Percentiles rank a stretch among this genome's conserved stretches.
Evolutionary conservation across 2,329 filamentous ascomycete genomes (phyloP).

Genomic region (Exutisphaerella laricina): DNA sequence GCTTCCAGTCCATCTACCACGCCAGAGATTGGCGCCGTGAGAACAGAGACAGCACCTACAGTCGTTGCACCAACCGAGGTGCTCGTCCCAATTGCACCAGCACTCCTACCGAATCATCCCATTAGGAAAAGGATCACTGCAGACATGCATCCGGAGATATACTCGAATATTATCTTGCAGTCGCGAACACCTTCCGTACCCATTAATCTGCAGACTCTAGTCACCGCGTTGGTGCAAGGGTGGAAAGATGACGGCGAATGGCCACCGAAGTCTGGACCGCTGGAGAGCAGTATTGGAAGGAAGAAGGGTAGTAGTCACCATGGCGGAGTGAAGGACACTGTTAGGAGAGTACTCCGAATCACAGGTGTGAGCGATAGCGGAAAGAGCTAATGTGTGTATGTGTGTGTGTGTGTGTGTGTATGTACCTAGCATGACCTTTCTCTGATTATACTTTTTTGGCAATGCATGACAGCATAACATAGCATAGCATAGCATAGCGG

Average conservation of each 20-base stretch:
- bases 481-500: too few relatives aligned
- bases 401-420: too few relatives aligned
- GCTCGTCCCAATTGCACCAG: slow-evolving; percentile 66
- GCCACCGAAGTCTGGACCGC: slow-evolving; percentile 61
- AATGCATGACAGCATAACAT: not conserved
- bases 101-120: slow-evolving; percentile 68
- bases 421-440: too few relatives aligned
- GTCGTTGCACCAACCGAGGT: slow-evolving; percentile 6
- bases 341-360: slow-evolving; percentile 40
- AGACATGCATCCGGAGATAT: slow-evolving; percentile 71
- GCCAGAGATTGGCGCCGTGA: slow-evolving; percentile 5
- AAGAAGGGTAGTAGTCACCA: slow-evolving; percentile 31
- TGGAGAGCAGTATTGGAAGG: slow-evolving; percentile 41
- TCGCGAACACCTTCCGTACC: slow-evolving; percentile 77
- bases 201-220: slow-evolving; percentile 78
- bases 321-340: slow-evolving; percentile 36
- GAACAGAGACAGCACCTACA: not conserved
- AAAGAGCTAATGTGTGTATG: not conserved
- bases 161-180: slow-evolving; percentile 80
- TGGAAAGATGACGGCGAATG: slow-evolving; percentile 94
- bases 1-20: slow-evolving; percentile 16
- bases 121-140: slow-evolving; percentile 73
- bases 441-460: too few relatives aligned
- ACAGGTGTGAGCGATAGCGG: slow-evolving; percentile 16
- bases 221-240: slow-evolving; percentile 73